Evolutionary conservation across 345 rosid genomes (phyloP), one percentile per base, ranked within the genome.

Genomic region (Euphorbia lathyris): DNA sequence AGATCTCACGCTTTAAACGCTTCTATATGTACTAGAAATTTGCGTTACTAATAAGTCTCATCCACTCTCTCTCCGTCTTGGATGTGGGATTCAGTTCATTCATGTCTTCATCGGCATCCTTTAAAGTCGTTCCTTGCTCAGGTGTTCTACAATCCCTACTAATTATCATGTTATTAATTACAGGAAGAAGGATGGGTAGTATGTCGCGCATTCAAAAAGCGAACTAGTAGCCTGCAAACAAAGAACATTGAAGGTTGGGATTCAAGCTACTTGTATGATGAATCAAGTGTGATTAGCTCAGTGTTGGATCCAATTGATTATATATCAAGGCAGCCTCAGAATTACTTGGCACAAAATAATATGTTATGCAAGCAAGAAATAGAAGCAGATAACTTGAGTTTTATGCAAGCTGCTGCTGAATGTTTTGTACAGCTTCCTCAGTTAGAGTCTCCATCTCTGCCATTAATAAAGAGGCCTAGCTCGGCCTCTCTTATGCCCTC

Each of bases 121-220:
- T n/a, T n/a, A n/a, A n/a, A n/a, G n/a, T n/a, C n/a, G n/a, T n/a
- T n/a, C n/a, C n/a, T n/a, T n/a, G n/a, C n/a, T n/a, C n/a, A n/a
- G n/a, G n/a, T n/a, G n/a, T n/a, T n/a, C n/a, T n/a, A n/a, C n/a
- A n/a, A n/a, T n/a, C n/a, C n/a, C n/a, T n/a, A n/a, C n/a, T n/a
- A n/a, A n/a, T n/a, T n/a, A n/a, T n/a, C 38, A 7, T 34, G 3
- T 34, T 34, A 2, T 34, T 34, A 34, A 10, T 42, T 76, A 43
- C 83, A 94, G 98, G 98, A 94, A 83, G 98, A 94, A 83, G 98
- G 96, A 60, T 94, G 98, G 97, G 98, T 91, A 9, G 96, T 94
- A 68, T 94, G 98, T 72, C 85, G 98, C 22, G 98, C 98, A 62
- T 94, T 94, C 84, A 94, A 90, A 85, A 94, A 94, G 77, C 73